These are phyloP conservation scores for Mortierella sp. DNA, from an alignment of 371 early-diverging fungal species.

Conservation along the genomic window DNA sequence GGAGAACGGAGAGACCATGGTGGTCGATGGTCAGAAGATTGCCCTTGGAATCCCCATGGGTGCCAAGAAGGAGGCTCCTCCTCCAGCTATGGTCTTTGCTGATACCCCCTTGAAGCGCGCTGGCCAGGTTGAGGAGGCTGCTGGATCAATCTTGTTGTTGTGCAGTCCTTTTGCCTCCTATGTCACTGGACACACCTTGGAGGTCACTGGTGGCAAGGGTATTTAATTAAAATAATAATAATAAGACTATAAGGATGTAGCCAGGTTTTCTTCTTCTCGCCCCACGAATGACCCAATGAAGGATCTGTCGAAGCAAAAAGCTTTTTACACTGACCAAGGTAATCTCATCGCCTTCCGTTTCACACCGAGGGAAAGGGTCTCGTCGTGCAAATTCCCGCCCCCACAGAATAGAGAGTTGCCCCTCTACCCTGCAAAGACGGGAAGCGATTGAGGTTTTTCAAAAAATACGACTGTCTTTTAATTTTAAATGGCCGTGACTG, in stretches of 20 bases:
- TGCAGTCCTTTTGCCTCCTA: conserved; percentile 73
- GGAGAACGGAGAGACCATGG: conserved; percentile 73
- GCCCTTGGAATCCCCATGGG: conserved; percentile 75
- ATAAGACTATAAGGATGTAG: conserved; percentile 16
- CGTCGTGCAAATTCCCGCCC: conserved; percentile 52
- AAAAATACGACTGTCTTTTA: too few species aligned
- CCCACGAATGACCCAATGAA: conserved; percentile 48
- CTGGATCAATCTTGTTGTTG: conserved; percentile 71
- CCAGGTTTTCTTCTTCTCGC: conserved; percentile 52
- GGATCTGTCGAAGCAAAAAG: conserved; percentile 45
- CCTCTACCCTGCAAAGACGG: conserved; percentile 14
- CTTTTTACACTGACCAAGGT: conserved; percentile 32
- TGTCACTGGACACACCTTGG: conserved; percentile 73
- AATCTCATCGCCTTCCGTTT: conserved; percentile 54
- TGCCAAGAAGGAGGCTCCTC: conserved; percentile 53
- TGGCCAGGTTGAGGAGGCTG: conserved; percentile 76
- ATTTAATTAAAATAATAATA: conserved; percentile 57
- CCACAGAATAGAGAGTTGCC: neutral
- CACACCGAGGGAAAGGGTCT: conserved; percentile 50
- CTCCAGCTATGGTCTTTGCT: conserved; percentile 58
- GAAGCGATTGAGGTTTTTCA: conserved; percentile 29
- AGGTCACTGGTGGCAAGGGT: conserved; percentile 79
- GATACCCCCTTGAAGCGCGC: conserved; percentile 74
- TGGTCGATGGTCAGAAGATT: conserved; percentile 75
- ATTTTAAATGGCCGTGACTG: neutral